Evolutionary conservation across 2,329 filamentous ascomycete species (phyloP).

Genomic region (Trichoderma lentiforme): DNA sequence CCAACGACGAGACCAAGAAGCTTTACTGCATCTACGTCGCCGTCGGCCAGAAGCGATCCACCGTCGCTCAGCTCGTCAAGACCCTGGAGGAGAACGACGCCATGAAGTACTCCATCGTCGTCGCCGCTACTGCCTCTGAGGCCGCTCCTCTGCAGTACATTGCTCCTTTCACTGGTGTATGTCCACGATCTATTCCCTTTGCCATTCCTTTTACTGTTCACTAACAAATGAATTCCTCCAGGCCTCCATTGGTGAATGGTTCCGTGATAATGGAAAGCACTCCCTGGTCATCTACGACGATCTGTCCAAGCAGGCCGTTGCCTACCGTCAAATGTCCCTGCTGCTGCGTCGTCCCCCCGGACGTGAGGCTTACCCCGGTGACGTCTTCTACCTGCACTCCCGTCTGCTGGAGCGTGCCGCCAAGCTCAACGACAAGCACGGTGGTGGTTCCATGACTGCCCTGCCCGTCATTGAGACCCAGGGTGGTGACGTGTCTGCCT

Average conservation of each 20-base stretch:
- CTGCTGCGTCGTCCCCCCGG: conserved; percentile 95
- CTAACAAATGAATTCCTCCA: conserved; percentile 39
- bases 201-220: background rate
- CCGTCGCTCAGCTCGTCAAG: conserved; percentile 98
- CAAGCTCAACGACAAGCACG: conserved; percentile 96
- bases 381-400: conserved; percentile 99
- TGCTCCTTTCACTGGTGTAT: conserved; percentile 77
- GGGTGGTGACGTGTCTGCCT: conserved; percentile 99
- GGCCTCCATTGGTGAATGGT: conserved; percentile 51
- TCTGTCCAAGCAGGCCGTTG: conserved; percentile 95
- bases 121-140: conserved; percentile 96
- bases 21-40: conserved; percentile 99
- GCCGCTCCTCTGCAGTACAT: conserved; percentile 93
- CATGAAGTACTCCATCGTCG: conserved; percentile 95
- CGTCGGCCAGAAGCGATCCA: conserved; percentile 98
- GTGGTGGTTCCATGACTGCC: conserved; percentile 94
- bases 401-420: conserved; percentile 98
- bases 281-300: conserved; percentile 90
- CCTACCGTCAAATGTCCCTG: conserved; percentile 98
- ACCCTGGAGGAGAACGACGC: conserved; percentile 99
- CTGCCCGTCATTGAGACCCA: conserved; percentile 98
- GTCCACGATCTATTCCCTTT: background rate
- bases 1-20: conserved; percentile 90
- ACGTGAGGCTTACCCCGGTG: conserved; percentile 99
- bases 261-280: conserved; percentile 84